Evolutionary conservation across 139 green algal species (phyloP), one percentile per base, ranked within the genome.

Genomic region (Picochlorum sp.): DNA sequence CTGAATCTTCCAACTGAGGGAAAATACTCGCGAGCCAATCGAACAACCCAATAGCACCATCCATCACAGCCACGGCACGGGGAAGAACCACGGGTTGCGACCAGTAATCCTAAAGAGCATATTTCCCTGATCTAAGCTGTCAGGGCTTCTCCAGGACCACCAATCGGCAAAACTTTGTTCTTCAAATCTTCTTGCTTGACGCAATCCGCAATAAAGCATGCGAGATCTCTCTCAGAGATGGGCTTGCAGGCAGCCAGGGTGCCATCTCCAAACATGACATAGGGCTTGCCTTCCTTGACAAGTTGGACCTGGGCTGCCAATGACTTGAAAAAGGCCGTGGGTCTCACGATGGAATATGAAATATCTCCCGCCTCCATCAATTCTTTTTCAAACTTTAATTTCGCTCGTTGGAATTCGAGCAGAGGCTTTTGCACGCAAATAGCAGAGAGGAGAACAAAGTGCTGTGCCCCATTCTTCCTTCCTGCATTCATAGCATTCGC

Each of bases 231-330:
- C 74, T 99, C 94, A 63, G 85, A 96, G 82, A 99, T 99, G 55
- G 94, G 94, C 79, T 99, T 99, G 87, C 94, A 99, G 21, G 79
- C 80, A 0, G 89, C 90, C 62, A 98, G 83, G 57, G 79, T 82
- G 65, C 94, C 94, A 73, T 99, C 94, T 18, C 94, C 94, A 83
- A 99, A 99, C 87, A 97, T 96, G 49, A 99, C 90, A 76, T 97
- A 99, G 3, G 94, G 94, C 59, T 90, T 90, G 26, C 94, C 94
- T 18, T 85, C 76, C 77, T 95, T 95, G 38, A 97, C 85, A 21
- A 88, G 74, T 67, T 96, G 73, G n/a, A 97, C 79, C 80, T 96
- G 88, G 0, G 88, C 90, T 3, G 86, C 90, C 56, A 99, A 77
- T 3, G 78, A 90, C 86, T 99, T 99, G 89, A 99, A 99, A 78